Evolutionary conservation across 495 filamentous ascomycete species (phyloP).

Genomic region (Aspergillus haitiensis): DNA sequence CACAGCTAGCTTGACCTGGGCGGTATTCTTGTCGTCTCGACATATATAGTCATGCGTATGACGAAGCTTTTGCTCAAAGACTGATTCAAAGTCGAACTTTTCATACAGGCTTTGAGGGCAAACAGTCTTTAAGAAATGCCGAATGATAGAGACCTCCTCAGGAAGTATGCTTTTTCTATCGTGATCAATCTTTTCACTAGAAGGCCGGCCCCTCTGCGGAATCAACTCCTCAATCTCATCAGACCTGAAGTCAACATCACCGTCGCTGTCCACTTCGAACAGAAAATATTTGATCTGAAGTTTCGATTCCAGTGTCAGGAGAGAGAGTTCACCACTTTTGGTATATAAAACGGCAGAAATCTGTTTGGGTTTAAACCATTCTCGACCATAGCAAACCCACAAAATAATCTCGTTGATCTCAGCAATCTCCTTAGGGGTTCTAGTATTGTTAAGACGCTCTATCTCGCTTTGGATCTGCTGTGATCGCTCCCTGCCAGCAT

Average conservation of each 20-base stretch:
- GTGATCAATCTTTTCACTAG: background rate
- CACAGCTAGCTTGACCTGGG: slow-evolving; percentile 31
- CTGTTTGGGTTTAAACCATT: slow-evolving; percentile 24
- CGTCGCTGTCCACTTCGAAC: slow-evolving; percentile 37
- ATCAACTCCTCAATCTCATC: slow-evolving; percentile 23
- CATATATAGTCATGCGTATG: slow-evolving; percentile 19
- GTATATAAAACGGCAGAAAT: slow-evolving; percentile 26
- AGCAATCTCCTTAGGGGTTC: slow-evolving; percentile 37
- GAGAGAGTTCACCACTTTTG: slow-evolving; percentile 28
- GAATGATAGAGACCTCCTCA: slow-evolving; percentile 33
- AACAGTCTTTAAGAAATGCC: slow-evolving; percentile 37
- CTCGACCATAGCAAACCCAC: slow-evolving; percentile 36
- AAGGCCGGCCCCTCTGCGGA: slow-evolving; percentile 10
- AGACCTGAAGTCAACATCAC: slow-evolving; percentile 29
- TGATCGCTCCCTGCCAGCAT: slow-evolving; percentile 36
- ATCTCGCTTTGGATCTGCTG: slow-evolving; percentile 39
- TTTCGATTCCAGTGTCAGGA: slow-evolving; percentile 38
- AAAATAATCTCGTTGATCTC: slow-evolving; percentile 44
- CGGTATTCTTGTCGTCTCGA: slow-evolving; percentile 25
- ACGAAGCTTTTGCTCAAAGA: slow-evolving; percentile 34
- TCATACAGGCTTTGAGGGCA: slow-evolving; percentile 35
- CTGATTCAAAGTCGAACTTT: slow-evolving; percentile 39
- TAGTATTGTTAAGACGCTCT: slow-evolving; percentile 34
- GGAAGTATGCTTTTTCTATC: slow-evolving; percentile 14
- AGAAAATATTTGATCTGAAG: slow-evolving; percentile 38